Conservation (phyloP, 768 basidiomycete species). For the Naganishia vaughanmartiniae region DNA sequence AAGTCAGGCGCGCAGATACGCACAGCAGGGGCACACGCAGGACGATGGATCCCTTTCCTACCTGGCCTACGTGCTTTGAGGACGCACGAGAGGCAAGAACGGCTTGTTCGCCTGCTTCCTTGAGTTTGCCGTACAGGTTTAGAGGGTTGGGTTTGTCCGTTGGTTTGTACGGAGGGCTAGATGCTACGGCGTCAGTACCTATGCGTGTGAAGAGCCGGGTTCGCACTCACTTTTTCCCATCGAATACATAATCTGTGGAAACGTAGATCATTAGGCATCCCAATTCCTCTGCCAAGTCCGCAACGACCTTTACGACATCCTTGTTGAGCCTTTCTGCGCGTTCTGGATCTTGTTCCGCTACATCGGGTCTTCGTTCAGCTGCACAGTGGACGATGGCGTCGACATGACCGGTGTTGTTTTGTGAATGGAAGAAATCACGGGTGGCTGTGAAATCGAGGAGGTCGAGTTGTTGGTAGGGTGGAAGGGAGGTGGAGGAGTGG, state of each 20-base stretch:
- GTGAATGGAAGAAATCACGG: constrained; percentile 59
- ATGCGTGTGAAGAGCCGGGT: too few species aligned
- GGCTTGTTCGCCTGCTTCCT: constrained; percentile 81
- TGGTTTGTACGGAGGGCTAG: constrained; percentile 73
- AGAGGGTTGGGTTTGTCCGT: constrained; percentile 73
- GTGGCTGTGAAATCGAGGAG: constrained; percentile 63
- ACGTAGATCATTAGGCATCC: constrained; percentile 80
- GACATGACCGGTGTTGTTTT: constrained; percentile 69
- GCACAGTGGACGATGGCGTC: constrained; percentile 84
- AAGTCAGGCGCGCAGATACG: constrained; percentile 37
- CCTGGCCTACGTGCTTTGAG: constrained; percentile 52
- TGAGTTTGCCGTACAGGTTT: constrained; percentile 82
- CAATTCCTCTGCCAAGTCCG: constrained; percentile 63
- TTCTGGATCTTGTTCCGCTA: constrained; percentile 80
- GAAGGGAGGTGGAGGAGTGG: constrained; percentile 59
- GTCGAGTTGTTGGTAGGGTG: constrained; percentile 60
- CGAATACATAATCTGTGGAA: constrained; percentile 98
- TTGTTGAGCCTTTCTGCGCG: constrained; percentile 40
- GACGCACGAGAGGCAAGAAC: constrained; percentile 61
- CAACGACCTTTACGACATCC: constrained; percentile 57
- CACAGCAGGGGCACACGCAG: constrained; percentile 87
- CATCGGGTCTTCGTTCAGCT: constrained; percentile 87
- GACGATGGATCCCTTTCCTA: constrained; percentile 55
- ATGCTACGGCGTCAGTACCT: too few species aligned
- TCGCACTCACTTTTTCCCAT: constrained; percentile 62